Evolutionary conservation across 257 asterid genomes (phyloP), one percentile per base, ranked within the genome.

Genomic region (Capsicum rhomboideum): DNA sequence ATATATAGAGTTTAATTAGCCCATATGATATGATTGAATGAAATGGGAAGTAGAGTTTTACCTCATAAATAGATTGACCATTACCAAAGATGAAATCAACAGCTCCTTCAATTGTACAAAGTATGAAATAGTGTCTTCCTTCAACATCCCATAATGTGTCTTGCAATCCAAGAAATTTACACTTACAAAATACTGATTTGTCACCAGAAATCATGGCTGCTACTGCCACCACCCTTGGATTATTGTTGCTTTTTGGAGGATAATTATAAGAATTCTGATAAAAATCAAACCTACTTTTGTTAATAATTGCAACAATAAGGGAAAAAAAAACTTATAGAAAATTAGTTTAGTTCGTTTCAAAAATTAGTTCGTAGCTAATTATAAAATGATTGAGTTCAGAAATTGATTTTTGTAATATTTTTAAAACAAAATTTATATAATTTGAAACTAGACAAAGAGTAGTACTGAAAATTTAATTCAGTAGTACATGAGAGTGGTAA

Each of bases 61-160:
- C 99, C 94, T 95, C 95, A 46, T 93, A 94, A 72, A 93, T 82
- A 18, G 98, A 95, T 85, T 92, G 94, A 3, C 97, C 98, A 0
- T 89, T 64, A 37, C 98, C 98, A 77, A 93, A 95, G 82, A 95
- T 93, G 84, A 93, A 95, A 88, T 95, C 98, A 20, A 91, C 87
- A 10, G 94, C 94, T 10, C 98, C 98, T 16, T 90, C 90, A 52
- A 93, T 93, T 7, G 72, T 86, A 67, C 97, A 93, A 14, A 0
- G 42, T 10, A 82, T 82, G 90, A 93, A 95, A 68, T 91, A 93
- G 74, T 94, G 98, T 53, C 95, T 85, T 1, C 98, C 98, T 50
- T 80, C 67, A 81, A 84, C 94, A 82, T 95, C 97, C 93, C 95
- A 93, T 59, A 93, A 78, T 0, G 98, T 92, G 37, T 95, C 98